These are phyloP conservation scores for Eutrema salsugineum DNA, from an alignment of 441 rosid species.

Conservation along the genomic window DNA sequence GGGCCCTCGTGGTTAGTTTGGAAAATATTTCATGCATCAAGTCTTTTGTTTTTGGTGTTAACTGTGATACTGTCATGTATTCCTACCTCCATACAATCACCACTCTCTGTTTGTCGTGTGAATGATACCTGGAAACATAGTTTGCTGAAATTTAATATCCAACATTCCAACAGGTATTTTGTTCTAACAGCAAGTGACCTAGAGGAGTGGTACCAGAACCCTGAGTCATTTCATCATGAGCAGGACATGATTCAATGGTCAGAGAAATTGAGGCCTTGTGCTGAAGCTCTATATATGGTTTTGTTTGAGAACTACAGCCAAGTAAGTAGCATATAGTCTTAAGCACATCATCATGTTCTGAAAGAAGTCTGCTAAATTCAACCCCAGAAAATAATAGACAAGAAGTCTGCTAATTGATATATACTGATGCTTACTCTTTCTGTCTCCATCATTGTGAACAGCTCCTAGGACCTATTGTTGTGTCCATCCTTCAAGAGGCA, in stretches of 20 bases:
- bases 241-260: constrained; percentile 99
- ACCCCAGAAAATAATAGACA: not conserved
- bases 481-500: constrained; percentile 93
- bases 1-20: constrained; percentile 12
- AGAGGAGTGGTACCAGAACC: constrained; percentile 91
- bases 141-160: constrained; percentile 27
- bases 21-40: constrained; percentile 2
- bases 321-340: constrained; percentile 54
- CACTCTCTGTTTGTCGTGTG: not conserved
- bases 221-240: constrained; percentile 98
- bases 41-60: constrained; percentile 11
- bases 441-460: constrained; percentile 31
- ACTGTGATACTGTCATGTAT: constrained; percentile 12
- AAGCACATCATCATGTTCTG: constrained; percentile 14
- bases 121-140: constrained; percentile 6
- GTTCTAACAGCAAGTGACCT: constrained; percentile 84
- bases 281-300: constrained; percentile 97
- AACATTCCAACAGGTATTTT: constrained; percentile 74
- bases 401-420: constrained; percentile 12
- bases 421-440: constrained; percentile 26
- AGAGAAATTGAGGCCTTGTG: constrained; percentile 96
- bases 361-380: not conserved
- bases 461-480: constrained; percentile 94
- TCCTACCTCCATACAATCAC: constrained; percentile 2
- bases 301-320: constrained; percentile 96